Base-by-base conservation (phyloP, 495 filamentous ascomycete genomes). In the Trichoderma asperelloides region DNA sequence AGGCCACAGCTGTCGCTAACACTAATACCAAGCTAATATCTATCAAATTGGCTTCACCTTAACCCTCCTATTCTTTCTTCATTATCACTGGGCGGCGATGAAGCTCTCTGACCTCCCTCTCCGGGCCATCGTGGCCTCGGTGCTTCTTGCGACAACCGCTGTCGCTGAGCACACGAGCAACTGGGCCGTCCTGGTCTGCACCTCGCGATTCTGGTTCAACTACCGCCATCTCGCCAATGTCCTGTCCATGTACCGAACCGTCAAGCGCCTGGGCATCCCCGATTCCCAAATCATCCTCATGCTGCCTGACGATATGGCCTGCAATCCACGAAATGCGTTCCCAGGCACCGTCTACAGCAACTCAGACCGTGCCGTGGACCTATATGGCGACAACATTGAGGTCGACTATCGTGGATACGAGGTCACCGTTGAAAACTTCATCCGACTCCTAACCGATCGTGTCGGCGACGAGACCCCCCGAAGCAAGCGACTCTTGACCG, bases 171-270 rank as follows among this genome's bases (percentile, higher is more conserved):
- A 98, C 78, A 98, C 96, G 0, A 96, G 91, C 69, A 98, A 98
- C 76, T 98, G 96, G 96, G 95, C 95, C 3, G 95, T 98, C 62
- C 87, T 98, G 9, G 95, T 98, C 43, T 93, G 89, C 60, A 98
- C 95, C n/a, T 98, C 96, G 9, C 89, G 95, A 67, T 98, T 98
- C 82, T 98, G 95, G 95, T 98, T 98, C 86, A 98, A 98, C 80
- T 98, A 98, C 80, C 91, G 95, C 51, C 95, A 98, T 74, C 87
- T 98, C 45, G 94, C 96, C 74, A 98, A 98, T 82, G 93, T 96
- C 64, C 88, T 98, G 64, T 97, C 95, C 64, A 86, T 98, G 64
- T 98, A 98, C 81, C 92, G 95, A 71, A 98, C 96, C 71, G 95
- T 98, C 66, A 98, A 98, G 80, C 91, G 95, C 23, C 88, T 98